These are phyloP conservation scores for Lepidium aucheri DNA, from an alignment of 345 rosid genomes.

Conservation along the genomic window DNA sequence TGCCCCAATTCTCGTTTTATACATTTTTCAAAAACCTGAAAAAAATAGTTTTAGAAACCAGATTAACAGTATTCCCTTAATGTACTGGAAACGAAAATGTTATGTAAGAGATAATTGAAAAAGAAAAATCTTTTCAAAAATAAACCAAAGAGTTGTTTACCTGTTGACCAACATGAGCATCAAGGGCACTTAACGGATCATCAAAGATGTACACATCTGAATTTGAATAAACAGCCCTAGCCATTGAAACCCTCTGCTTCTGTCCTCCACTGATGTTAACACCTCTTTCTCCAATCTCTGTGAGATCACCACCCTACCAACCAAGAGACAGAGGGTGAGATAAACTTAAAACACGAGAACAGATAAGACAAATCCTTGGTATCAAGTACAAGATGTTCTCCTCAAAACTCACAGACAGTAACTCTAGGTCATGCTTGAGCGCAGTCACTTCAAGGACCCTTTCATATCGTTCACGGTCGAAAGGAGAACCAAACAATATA, in stretches of 20 bases:
- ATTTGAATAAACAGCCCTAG: conserved; percentile 62
- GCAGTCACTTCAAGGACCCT: conserved; percentile 55
- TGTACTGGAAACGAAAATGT: background rate
- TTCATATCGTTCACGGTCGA: conserved; percentile 37
- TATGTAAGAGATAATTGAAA: background rate
- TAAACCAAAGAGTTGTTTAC: conserved; percentile 29
- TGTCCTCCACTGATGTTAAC: conserved; percentile 87
- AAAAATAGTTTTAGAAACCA: background rate
- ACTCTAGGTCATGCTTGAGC: conserved; percentile 47
- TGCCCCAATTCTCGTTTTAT: conserved; percentile 69
- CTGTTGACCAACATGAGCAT: conserved; percentile 93
- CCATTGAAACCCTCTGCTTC: conserved; percentile 77
- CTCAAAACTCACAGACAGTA: conserved; percentile 28
- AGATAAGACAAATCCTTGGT: background rate
- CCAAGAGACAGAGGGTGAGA: conserved; percentile 16
- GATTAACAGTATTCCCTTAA: background rate
- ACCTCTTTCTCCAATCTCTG: conserved; percentile 84
- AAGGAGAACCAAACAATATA: conserved; percentile 50
- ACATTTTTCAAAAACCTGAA: conserved; percentile 95
- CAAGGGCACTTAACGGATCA: conserved; percentile 78
- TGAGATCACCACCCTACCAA: conserved; percentile 54
- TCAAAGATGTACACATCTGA: conserved; percentile 70
- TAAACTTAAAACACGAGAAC: conserved; percentile 11
- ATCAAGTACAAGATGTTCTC: background rate
- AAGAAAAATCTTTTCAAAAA: background rate